Conservation (phyloP, 768 basidiomycete species). For the Psilocybe cubensis region DNA sequence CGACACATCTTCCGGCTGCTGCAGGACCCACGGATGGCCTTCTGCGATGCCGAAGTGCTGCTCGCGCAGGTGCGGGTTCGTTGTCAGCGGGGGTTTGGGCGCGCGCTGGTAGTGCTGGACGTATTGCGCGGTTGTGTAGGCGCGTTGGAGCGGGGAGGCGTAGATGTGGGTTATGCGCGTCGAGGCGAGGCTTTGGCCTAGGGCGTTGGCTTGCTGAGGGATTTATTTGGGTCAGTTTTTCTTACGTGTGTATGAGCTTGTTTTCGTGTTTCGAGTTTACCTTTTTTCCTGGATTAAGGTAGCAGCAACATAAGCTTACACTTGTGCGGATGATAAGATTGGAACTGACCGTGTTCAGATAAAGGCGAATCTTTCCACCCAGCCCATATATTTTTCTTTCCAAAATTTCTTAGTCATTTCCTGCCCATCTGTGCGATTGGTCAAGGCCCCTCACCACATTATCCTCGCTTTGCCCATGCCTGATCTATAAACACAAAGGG, state of each 20-base stretch:
- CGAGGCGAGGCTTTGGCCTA: constrained; percentile 55
- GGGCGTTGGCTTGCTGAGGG: constrained; percentile 60
- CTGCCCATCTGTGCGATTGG: neutral
- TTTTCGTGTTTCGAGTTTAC: neutral
- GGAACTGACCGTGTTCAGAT: constrained; percentile 63
- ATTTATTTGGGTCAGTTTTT: neutral
- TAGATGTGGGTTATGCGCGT: constrained; percentile 60
- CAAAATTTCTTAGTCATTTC: neutral
- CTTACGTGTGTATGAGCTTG: no score
- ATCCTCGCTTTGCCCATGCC: constrained; percentile 58
- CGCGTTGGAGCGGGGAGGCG: constrained; percentile 70
- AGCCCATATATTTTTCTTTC: constrained; percentile 59
- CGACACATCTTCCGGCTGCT: constrained; percentile 31
- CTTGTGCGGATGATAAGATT: neutral
- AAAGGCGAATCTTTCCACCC: constrained; percentile 81
- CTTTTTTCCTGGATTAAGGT: constrained; percentile 31
- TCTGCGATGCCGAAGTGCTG: constrained; percentile 77
- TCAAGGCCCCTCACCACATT: constrained; percentile 58
- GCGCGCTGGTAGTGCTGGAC: constrained; percentile 52
- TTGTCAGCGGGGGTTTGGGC: constrained; percentile 56
- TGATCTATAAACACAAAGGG: constrained; percentile 16
- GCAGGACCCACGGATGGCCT: constrained; percentile 54
- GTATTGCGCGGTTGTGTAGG: constrained; percentile 61
- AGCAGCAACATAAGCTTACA: no score
- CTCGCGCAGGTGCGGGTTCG: constrained; percentile 65